Evolutionary conservation across 768 basidiomycete species (phyloP).

Genomic region (Coprinopsis cinerea): DNA sequence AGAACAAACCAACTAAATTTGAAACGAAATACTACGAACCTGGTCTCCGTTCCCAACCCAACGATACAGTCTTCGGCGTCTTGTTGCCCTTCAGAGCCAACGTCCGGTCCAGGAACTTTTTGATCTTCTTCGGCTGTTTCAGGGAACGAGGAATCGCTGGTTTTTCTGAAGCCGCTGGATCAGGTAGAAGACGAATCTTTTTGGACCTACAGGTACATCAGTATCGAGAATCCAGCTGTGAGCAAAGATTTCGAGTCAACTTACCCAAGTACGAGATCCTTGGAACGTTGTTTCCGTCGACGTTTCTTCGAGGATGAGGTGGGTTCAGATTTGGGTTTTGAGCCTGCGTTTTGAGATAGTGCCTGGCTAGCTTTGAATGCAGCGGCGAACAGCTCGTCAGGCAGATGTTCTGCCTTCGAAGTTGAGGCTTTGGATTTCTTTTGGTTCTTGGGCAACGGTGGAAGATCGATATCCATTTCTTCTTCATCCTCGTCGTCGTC

Average conservation of each 20-base stretch:
- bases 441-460: background rate
- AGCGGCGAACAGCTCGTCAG: slow-evolving; percentile 57
- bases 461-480: background rate
- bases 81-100: slow-evolving; percentile 39
- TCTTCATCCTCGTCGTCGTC: background rate
- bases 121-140: slow-evolving; percentile 32
- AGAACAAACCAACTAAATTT: background rate
- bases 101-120: slow-evolving; percentile 46
- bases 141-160: slow-evolving; percentile 38
- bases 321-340: slow-evolving; percentile 19
- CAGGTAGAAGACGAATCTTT: slow-evolving; percentile 44
- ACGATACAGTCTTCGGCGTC: slow-evolving; percentile 25
- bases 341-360: no score
- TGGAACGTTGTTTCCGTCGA: slow-evolving; percentile 24
- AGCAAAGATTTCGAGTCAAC: slow-evolving; percentile 13
- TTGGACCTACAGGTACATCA: slow-evolving; percentile 34
- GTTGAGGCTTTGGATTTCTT: background rate
- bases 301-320: slow-evolving; percentile 9
- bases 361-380: slow-evolving; percentile 46
- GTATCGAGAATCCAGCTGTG: background rate
- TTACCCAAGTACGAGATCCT: slow-evolving; percentile 55
- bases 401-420: slow-evolving; percentile 38
- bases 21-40: slow-evolving; percentile 37
- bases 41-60: slow-evolving; percentile 54
- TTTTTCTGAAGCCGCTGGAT: slow-evolving; percentile 12